Base-by-base conservation (phyloP, 2,329 filamentous ascomycete genomes). In the Aurifilum marmelostoma region DNA sequence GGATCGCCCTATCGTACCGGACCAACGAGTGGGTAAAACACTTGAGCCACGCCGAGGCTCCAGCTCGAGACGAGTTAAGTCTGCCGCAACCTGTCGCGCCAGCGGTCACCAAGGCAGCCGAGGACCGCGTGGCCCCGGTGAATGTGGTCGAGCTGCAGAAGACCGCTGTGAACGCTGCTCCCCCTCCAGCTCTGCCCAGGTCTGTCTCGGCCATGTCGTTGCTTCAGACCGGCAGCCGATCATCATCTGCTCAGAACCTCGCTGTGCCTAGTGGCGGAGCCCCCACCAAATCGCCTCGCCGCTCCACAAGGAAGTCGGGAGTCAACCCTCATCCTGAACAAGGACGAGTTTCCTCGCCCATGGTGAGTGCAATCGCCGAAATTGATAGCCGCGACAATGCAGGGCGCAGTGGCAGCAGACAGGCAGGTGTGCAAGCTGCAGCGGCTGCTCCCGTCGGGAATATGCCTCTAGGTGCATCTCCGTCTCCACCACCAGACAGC, bases 21-120 rank as follows among this genome's bases (percentile, higher is more conserved):
- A 97, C 94, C 1, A 97, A 97, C 73, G 95, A 98, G 80, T 98
- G 95, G 95, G 93, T 94, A 0, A 97, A 97, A 78, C 93, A 97
- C 77, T 84, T 97, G 14, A 89, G 89, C 72, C 82, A 87, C 56
- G 94, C 95, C 8, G 94, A 97, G 21, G 81, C 83, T 6, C 93
- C 93, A 1, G 86, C 89, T 62, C 79, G 86, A 0, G 90, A 93
- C 9, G 85, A 88, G 1, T 77, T 92, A 16, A 82, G 86, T 32
- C 76, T 88, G 4, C 63, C 67, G 12, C 29, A 58, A 43, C 39
- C 61, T 65, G 18, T 41, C 29, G 32, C 60, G 11, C 72, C 58
- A 8, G 73, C 82, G 39, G 34, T 34, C 34, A 34, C 34, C 34
- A 74, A 76, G 14, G 74, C 74, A 50, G 72, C 75, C 32, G 75